Conservation (phyloP, 2,329 filamentous ascomycete species). For the Karstenula rhodostoma region DNA sequence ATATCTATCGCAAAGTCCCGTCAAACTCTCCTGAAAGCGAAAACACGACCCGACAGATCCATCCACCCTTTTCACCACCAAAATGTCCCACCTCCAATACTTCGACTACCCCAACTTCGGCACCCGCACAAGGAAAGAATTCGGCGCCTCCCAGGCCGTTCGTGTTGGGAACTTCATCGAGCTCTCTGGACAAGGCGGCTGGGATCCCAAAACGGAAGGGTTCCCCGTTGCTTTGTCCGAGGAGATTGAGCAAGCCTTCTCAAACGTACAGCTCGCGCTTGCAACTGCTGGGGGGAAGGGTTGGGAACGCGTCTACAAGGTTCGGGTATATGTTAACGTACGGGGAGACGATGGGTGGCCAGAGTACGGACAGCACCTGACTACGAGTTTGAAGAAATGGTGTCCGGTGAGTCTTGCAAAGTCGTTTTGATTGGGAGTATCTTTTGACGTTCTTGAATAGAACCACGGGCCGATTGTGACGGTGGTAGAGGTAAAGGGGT, state of each 20-base stretch:
- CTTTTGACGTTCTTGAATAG: neutral
- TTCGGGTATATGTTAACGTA: slow-evolving; percentile 27
- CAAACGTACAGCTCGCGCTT: slow-evolving; percentile 62
- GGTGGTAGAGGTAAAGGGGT: slow-evolving; percentile 27
- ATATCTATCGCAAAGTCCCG: neutral
- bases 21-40: neutral
- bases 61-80: neutral
- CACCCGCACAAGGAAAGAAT: slow-evolving; percentile 26
- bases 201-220: slow-evolving; percentile 32
- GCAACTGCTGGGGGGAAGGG: slow-evolving; percentile 62
- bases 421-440: neutral
- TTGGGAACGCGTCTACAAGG: slow-evolving; percentile 57
- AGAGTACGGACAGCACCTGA: slow-evolving; percentile 20
- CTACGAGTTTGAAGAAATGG: slow-evolving; percentile 29
- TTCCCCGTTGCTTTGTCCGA: slow-evolving; percentile 26
- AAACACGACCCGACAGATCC: neutral
- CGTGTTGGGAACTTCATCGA: slow-evolving; percentile 36
- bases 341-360: slow-evolving; percentile 11
- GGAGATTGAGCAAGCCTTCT: slow-evolving; percentile 55
- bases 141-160: slow-evolving; percentile 37
- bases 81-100: slow-evolving; percentile 35
- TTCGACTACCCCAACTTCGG: slow-evolving; percentile 37
- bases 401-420: slow-evolving; percentile 20
- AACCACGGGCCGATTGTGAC: slow-evolving; percentile 36
- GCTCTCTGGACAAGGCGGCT: slow-evolving; percentile 39